Evolutionary conservation across 148 eudicot genomes (phyloP), one percentile per base, ranked within the genome.

Genomic region (Fagopyrum homotropicum): DNA sequence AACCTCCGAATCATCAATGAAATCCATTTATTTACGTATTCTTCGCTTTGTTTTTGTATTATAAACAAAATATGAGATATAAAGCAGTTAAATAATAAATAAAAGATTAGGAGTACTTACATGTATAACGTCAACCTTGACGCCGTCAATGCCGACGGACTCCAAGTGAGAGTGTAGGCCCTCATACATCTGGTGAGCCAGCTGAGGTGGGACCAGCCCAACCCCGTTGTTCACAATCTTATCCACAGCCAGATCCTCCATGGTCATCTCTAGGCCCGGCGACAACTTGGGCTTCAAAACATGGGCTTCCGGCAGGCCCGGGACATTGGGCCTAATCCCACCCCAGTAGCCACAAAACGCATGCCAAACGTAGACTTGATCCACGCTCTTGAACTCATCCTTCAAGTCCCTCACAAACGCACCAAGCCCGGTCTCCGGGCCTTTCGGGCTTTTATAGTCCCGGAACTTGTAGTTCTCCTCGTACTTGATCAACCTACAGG

Each of bases 261-360:
- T 93, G 0, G 93, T 91, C 80, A 61, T 86, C 86, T 91, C 76
- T 45, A 91, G 72, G 17, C 98, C 95, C 49, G 83, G 90, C 0
- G 98, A 83, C 66, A 93, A 64, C 70, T 86, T 88, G 12, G 98
- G 98, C 12, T 16, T 10, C 1, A 93, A 78, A 0, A 89, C 88
- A 4, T 49, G 81, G 16, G 95, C 79, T 50, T 84, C 85, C 0
- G 97, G 97, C 1, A 93, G 64, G n/a, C 87, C 88, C 0, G 83
- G 40, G 2, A 84, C 86, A 60, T 84, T 60, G 78, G 98, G 97
- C 81, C 93, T 79, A 0, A 93, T 59, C 81, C 98, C 98, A 56
- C 98, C 98, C 98, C 98, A 93, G 55, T 93, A 93, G 26, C 98
- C 98, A 80, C 88, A 91, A 72, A 93, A 81, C 2, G 98, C 98